These are phyloP conservation scores for Chlamydomonas applanata DNA, from an alignment of 139 green algal genomes.

Conservation along the genomic window DNA sequence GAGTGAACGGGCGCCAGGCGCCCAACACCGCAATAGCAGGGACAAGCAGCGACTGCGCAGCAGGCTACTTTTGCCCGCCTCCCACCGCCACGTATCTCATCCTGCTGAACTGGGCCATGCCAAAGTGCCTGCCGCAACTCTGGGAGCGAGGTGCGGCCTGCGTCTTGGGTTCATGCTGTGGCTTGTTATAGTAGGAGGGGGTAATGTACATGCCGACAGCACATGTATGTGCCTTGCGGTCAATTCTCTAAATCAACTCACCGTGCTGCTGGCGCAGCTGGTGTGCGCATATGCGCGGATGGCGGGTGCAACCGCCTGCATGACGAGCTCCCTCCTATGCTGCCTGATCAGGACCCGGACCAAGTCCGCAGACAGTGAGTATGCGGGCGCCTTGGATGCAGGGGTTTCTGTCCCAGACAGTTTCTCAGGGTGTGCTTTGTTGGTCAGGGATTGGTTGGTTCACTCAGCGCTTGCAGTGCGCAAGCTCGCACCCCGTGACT, in stretches of 20 bases:
- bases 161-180: too few species aligned
- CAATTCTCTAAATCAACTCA: too few species aligned
- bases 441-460: too few species aligned
- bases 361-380: not conserved
- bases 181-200: too few species aligned
- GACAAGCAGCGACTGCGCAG: too few species aligned
- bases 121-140: conserved; percentile 23
- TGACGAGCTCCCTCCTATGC: conserved; percentile 66
- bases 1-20: too few species aligned
- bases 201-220: too few species aligned
- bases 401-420: too few species aligned
- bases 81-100: conserved; percentile 32
- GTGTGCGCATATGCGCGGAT: conserved; percentile 81
- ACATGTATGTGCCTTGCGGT: not conserved
- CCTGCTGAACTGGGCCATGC: conserved; percentile 52
- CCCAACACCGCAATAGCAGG: too few species aligned
- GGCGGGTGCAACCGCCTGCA: conserved; percentile 90
- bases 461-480: too few species aligned
- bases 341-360: conserved; percentile 21
- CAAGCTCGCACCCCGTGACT: not conserved
- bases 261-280: conserved; percentile 42
- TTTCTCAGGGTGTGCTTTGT: too few species aligned
- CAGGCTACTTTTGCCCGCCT: not conserved
- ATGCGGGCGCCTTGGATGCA: too few species aligned
- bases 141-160: conserved; percentile 34